Conservation (phyloP, 225 moss, liverwort and hornwort genomes). For the Polytrichum commune region DNA sequence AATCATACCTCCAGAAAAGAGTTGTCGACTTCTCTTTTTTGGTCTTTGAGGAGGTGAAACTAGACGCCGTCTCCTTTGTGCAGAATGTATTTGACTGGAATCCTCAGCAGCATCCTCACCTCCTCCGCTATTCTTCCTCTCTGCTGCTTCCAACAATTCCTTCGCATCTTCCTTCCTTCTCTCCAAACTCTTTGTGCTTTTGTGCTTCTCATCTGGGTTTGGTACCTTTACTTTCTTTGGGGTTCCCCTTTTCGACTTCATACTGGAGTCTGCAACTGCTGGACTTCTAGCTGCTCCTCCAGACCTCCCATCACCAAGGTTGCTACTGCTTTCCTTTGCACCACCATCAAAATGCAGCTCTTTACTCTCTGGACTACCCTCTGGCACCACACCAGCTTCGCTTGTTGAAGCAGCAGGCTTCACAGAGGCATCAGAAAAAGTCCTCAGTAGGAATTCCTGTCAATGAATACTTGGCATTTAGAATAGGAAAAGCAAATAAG, state of each 20-base stretch:
- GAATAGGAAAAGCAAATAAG: too few relatives aligned
- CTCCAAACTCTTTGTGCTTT: conserved; percentile 46
- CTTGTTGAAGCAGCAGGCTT: conserved; percentile 74
- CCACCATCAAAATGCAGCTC: conserved; percentile 58
- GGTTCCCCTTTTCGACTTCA: conserved; percentile 54
- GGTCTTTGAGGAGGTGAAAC: conserved; percentile 59
- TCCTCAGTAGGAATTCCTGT: conserved; percentile 68
- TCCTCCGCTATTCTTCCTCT: conserved; percentile 44
- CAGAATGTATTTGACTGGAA: conserved; percentile 44
- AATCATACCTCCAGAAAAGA: conserved; percentile 83
- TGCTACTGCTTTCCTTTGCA: conserved; percentile 64
- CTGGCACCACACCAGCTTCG: conserved; percentile 51
- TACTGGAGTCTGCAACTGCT: conserved; percentile 52
- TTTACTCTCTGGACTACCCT: conserved; percentile 77
- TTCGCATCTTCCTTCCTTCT: conserved; percentile 52
- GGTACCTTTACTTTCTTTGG: conserved; percentile 59
- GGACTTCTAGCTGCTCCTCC: conserved; percentile 42
- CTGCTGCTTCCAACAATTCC: conserved; percentile 43
- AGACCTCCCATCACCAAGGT: conserved; percentile 38
- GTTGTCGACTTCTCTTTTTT: conserved; percentile 93
- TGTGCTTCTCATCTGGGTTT: conserved; percentile 41
- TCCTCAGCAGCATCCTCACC: conserved; percentile 53
- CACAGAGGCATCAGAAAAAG: conserved; percentile 75
- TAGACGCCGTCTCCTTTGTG: conserved; percentile 65
- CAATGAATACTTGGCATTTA: conserved; percentile 9